Evolutionary conservation across 1,139 yeast species (phyloP).

Genomic region (Lodderomyces elongisporus): DNA sequence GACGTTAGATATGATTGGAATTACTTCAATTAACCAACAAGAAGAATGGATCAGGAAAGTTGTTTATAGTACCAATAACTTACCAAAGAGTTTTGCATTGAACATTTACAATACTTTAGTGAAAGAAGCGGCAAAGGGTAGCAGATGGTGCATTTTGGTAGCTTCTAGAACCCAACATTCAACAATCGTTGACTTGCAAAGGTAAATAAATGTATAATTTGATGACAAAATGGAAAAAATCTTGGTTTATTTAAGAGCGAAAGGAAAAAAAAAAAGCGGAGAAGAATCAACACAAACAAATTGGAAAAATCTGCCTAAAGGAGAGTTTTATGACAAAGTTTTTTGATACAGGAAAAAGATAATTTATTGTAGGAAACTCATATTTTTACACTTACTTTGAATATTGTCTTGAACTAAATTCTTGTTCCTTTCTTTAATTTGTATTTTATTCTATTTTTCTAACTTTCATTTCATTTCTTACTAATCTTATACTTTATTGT

Average conservation of each 20-base stretch:
- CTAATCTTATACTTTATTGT: too few relatives aligned
- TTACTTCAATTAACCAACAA: conserved; percentile 67
- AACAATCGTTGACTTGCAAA: conserved; percentile 59
- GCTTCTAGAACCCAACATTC: conserved; percentile 72
- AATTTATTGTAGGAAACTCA: too few relatives aligned
- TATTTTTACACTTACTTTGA: neutral
- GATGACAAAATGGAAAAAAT: too few relatives aligned
- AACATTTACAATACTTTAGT: conserved; percentile 66
- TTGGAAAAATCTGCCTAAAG: too few relatives aligned
- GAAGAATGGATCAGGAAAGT: conserved; percentile 91
- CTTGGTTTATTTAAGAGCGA: neutral
- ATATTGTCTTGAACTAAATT: too few relatives aligned
- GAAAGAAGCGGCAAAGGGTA: conserved; percentile 69
- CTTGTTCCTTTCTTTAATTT: too few relatives aligned
- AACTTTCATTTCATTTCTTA: too few relatives aligned
- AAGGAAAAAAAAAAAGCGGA: neutral
- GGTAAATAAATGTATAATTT: conserved; percentile 30
- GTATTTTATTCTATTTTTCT: too few relatives aligned
- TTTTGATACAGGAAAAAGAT: too few relatives aligned
- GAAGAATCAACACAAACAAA: neutral
- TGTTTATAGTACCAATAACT: conserved; percentile 52
- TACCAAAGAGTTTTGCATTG: conserved; percentile 71
- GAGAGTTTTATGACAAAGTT: too few relatives aligned
- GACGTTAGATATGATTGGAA: conserved; percentile 72
- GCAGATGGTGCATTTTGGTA: conserved; percentile 66